Evolutionary conservation across 768 basidiomycete species (phyloP), one percentile per base, ranked within the genome.

Genomic region (Hypsizygus marmoreus): DNA sequence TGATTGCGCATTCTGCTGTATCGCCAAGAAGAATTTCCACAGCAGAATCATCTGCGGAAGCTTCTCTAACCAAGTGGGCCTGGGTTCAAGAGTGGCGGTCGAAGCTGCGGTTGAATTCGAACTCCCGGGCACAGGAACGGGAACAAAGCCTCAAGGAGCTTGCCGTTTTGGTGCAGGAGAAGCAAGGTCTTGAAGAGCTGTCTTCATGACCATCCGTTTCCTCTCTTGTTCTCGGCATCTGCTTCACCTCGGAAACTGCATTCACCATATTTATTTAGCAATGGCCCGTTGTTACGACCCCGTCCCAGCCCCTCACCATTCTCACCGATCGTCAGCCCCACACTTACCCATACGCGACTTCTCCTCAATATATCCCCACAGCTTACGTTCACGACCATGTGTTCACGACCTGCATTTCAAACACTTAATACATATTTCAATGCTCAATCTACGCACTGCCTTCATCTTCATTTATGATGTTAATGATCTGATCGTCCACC

Each of bases 61-160:
- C 62, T 17, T 54, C 59, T 16, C 38, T 61, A 14, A 51, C 65
- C 11, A 61, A 77, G 43, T 84, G 82, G 79, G 64, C 71, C 26
- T 85, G 82, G 86, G 75, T 86, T n/a, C 76, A 76, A 49, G 81
- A 85, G 49, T 86, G 80, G 84, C 76, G 81, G 46, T 70, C 71
- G 3, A 84, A 76, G 64, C 77, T 86, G 34, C 74, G 77, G 43
- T 65, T 80, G 26, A 64, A 70, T 1, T 82, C 83, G 17, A 74
- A 74, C 32, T 76, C 80, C 32, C 65, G 70, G 40, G 70, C 74
- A 47, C 76, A 73, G 37, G 72, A 73, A 47, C 64, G 74, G 41
- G 65, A 68, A 26, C 64, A 72, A 38, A 71, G 72, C 44, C 65
- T 72, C 51, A 71, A 73, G 54, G 68, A 74, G 55, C 64, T 82